A percentile compares a stretch with the other conserved stretches of the same genome.
phyloP scores from a whole-genome alignment of 2,329 filamentous ascomycete genomes.

The Nigrospora oryzae region DNA sequence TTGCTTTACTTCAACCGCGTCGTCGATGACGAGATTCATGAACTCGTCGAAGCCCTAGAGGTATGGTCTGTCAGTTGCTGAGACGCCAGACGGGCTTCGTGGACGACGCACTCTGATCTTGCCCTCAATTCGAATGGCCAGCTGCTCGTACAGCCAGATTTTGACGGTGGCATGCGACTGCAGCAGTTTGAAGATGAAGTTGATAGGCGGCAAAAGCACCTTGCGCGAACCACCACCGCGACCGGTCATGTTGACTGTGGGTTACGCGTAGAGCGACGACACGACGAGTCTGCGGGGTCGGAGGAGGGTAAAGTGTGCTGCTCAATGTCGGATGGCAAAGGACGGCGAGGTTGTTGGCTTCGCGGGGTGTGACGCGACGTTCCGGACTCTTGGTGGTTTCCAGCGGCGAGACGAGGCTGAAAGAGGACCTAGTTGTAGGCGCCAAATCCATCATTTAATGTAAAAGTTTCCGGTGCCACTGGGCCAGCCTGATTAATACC shows the following conservation, averaged over 20 bases:
- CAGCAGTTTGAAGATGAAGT: slow-evolving; percentile 91
- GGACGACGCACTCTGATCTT: slow-evolving; percentile 73
- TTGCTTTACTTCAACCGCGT: slow-evolving; percentile 86
- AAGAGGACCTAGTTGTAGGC: no score
- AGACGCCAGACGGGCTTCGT: background rate
- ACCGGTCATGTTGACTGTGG: slow-evolving; percentile 40
- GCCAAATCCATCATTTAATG: no score
- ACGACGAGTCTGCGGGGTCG: background rate
- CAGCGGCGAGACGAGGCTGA: no score
- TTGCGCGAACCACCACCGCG: slow-evolving; percentile 53
- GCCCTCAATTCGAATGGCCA: slow-evolving; percentile 88
- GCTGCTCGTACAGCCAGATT: slow-evolving; percentile 96
- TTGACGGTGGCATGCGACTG: slow-evolving; percentile 74
- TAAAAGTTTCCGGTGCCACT: no score
- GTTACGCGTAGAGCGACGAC: no score
- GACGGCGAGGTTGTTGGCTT: no score
- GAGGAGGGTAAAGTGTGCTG: background rate
- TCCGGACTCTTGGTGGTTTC: no score
- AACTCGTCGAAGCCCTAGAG: slow-evolving; percentile 92
- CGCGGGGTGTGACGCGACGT: no score
- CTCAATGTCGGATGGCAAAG: no score
- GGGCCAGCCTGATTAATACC: no score
- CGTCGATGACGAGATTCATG: slow-evolving; percentile 96
- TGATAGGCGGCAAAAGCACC: slow-evolving; percentile 56
- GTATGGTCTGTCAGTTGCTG: no score